Conservation (phyloP, 1,284 basidiomycete species). For the Apiotrichum porosum region DNA sequence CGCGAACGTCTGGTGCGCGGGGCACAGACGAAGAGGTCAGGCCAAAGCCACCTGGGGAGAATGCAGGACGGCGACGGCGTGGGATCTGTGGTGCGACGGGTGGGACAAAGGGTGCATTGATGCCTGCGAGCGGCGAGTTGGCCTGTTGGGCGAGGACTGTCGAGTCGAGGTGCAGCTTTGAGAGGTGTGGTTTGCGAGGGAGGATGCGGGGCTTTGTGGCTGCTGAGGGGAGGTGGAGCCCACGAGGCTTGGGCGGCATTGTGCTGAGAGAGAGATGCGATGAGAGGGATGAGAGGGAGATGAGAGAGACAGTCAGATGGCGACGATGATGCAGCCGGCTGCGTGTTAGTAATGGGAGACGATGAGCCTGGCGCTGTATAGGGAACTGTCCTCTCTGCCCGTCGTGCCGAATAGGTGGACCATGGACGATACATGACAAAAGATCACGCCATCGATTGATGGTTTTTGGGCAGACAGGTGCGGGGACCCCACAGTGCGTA, state of each 20-base stretch:
- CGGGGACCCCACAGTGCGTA: no score
- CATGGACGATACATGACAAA: no score
- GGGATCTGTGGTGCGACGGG: conserved; percentile 41
- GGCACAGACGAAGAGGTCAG: conserved; percentile 26
- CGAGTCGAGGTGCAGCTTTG: conserved; percentile 18
- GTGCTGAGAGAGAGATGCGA: no score
- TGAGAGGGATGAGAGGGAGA: no score
- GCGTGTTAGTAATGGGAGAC: no score
- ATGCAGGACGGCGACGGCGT: conserved; percentile 38
- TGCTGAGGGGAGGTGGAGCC: conserved; percentile 13
- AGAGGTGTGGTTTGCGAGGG: conserved; percentile 20
- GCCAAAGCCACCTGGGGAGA: conserved; percentile 46
- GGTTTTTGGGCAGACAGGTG: no score
- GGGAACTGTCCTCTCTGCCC: no score
- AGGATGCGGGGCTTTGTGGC: conserved; percentile 6
- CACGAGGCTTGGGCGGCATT: conserved; percentile 15
- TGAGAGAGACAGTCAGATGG: no score
- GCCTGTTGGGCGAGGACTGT: conserved; percentile 14
- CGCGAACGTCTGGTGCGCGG: conserved; percentile 7
- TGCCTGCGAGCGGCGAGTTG: conserved; percentile 3
- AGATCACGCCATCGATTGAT: no score
- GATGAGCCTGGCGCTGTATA: no score
- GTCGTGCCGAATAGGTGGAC: no score
- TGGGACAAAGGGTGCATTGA: conserved; percentile 11
- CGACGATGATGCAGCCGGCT: no score